These are phyloP conservation scores for Aspergillus texensis DNA, from an alignment of 2,329 filamentous ascomycete species.

Conservation along the genomic window DNA sequence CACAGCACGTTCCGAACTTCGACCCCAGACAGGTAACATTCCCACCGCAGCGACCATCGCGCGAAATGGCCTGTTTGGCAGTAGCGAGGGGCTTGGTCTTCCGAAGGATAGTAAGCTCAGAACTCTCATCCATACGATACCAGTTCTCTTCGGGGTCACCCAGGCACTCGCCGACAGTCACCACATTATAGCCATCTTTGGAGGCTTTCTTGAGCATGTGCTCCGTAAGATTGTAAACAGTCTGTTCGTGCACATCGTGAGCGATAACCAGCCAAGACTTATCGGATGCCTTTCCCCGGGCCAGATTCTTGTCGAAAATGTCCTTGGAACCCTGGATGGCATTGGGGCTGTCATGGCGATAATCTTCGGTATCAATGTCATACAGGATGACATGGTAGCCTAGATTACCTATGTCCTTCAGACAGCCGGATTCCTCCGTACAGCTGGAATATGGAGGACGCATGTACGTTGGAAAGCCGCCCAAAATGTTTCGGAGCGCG, in stretches of 20 bases:
- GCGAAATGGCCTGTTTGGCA: constrained; percentile 19
- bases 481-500: constrained; percentile 51
- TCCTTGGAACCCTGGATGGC: constrained; percentile 45
- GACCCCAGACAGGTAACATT: constrained; percentile 40
- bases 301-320: constrained; percentile 40
- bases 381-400: constrained; percentile 55
- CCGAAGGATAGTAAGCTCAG: constrained; percentile 22
- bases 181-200: constrained; percentile 37
- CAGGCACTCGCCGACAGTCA: constrained; percentile 50
- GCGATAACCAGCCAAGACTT: constrained; percentile 46
- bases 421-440: constrained; percentile 38
- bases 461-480: constrained; percentile 56
- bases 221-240: constrained; percentile 45
- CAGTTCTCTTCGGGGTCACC: constrained; percentile 41
- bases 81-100: constrained; percentile 15
- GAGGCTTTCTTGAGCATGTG: constrained; percentile 40
- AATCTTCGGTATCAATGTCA: constrained; percentile 53
- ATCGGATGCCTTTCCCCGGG: constrained; percentile 25
- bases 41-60: constrained; percentile 38
- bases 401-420: constrained; percentile 46
- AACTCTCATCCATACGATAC: constrained; percentile 42
- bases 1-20: constrained; percentile 38
- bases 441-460: constrained; percentile 54
- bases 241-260: constrained; percentile 48
- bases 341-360: constrained; percentile 41